Percentiles rank a stretch among this genome's conserved stretches.
Conservation (phyloP, 139 green algal genomes). For the Coelastrella sp. region DNA sequence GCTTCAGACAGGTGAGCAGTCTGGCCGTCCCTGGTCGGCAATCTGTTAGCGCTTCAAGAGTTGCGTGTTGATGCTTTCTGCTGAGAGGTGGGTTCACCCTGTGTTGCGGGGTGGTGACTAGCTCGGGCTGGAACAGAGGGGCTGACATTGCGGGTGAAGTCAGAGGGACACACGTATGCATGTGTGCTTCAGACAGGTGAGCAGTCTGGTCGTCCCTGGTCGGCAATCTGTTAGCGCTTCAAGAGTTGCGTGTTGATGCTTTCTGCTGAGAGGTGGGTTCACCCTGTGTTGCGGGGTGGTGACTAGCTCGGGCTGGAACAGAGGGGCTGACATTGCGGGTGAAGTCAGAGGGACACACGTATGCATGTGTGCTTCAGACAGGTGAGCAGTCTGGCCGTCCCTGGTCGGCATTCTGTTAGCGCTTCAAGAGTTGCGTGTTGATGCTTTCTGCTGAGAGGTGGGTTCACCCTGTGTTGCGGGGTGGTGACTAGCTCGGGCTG, state of each 20-base stretch:
- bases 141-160: conserved; percentile 80
- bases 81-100: too few species aligned
- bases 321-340: conserved; percentile 90
- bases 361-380: conserved; percentile 79
- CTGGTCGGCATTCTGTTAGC: neutral
- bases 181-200: conserved; percentile 70
- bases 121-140: conserved; percentile 81
- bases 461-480: conserved; percentile 52
- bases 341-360: conserved; percentile 87
- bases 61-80: neutral
- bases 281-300: conserved; percentile 55
- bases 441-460: too few species aligned
- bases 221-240: neutral
- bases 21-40: neutral
- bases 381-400: neutral
- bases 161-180: conserved; percentile 91
- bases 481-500: conserved; percentile 66
- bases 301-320: conserved; percentile 64
- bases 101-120: conserved; percentile 62
- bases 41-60: neutral
- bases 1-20: conserved; percentile 58
- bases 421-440: neutral
- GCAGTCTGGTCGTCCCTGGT: neutral
- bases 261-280: too few species aligned
- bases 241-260: neutral